Conservation (phyloP, 352 stramenopile species). For the Phytophthora ramorum region DNA sequence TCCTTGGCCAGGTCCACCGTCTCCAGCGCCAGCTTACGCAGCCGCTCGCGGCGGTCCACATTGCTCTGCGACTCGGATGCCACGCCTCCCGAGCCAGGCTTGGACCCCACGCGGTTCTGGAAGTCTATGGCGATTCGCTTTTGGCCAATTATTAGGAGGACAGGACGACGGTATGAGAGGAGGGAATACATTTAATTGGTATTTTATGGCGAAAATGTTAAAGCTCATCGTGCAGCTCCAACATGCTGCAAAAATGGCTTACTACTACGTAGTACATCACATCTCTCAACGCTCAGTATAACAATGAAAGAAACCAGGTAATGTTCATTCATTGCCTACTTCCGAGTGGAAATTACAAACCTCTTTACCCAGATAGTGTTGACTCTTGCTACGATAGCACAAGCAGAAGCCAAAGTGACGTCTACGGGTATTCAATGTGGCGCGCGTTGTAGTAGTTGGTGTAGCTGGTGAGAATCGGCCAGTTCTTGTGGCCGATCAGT, state of each 20-base stretch:
- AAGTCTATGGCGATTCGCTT: conserved; percentile 70
- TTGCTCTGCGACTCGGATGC: conserved; percentile 81
- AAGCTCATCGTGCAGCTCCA: no score
- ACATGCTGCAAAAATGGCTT: no score
- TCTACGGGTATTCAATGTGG: not conserved
- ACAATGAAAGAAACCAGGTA: no score
- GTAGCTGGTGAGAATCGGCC: conserved; percentile 1
- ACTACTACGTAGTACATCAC: no score
- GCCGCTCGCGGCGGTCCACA: conserved; percentile 95
- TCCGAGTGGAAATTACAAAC: no score
- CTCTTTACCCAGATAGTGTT: no score
- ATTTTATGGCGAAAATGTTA: no score
- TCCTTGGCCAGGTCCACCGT: conserved; percentile 99
- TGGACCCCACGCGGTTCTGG: conserved; percentile 87
- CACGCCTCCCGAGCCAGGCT: conserved; percentile 80
- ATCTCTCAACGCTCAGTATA: no score
- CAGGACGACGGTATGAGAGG: not conserved
- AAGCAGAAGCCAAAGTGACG: not conserved
- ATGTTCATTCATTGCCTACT: no score
- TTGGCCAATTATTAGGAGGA: not conserved
- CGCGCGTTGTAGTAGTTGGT: not conserved
- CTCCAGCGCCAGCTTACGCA: conserved; percentile 98
- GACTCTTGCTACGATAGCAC: no score
- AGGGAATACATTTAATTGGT: not conserved
- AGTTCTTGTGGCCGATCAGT: not conserved